Conservation (phyloP, 345 rosid genomes). For the Ceriops zippeliana region DNA sequence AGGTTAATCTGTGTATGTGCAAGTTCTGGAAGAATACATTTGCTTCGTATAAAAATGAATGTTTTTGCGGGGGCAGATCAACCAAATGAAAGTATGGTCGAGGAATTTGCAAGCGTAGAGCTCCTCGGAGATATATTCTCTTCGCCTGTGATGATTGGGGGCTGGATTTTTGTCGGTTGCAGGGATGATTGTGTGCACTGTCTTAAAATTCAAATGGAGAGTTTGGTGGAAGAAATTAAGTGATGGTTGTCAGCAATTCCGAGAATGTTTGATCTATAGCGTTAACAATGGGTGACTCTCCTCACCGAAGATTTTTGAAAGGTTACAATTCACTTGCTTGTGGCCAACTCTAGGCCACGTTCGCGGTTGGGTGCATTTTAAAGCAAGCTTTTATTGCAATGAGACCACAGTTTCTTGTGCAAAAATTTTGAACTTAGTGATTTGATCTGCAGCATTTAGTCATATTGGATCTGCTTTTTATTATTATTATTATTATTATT, state of each 20-base stretch:
- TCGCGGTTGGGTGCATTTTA: no score
- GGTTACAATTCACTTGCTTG: no score
- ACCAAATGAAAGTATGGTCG: slow-evolving; percentile 32
- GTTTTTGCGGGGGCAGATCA: slow-evolving; percentile 21
- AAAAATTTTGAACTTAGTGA: no score
- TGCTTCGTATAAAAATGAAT: slow-evolving; percentile 45
- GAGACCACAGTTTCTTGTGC: no score
- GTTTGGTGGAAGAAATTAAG: neutral
- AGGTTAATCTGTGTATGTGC: slow-evolving; percentile 79
- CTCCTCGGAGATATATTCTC: slow-evolving; percentile 77
- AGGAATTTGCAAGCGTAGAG: slow-evolving; percentile 50
- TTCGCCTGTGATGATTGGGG: slow-evolving; percentile 91
- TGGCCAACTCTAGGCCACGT: no score
- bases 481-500: no score
- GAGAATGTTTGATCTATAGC: no score
- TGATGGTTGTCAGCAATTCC: neutral
- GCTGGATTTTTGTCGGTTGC: slow-evolving; percentile 82
- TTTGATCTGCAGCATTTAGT: no score
- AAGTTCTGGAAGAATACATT: slow-evolving; percentile 52
- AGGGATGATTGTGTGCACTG: slow-evolving; percentile 80
- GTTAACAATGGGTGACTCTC: no score
- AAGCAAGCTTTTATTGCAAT: no score
- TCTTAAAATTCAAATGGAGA: slow-evolving; percentile 18
- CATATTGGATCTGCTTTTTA: no score
- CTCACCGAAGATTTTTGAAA: no score